phyloP scores from a whole-genome alignment of 208 protist genomes.

The Acanthamoeba healyi region DNA sequence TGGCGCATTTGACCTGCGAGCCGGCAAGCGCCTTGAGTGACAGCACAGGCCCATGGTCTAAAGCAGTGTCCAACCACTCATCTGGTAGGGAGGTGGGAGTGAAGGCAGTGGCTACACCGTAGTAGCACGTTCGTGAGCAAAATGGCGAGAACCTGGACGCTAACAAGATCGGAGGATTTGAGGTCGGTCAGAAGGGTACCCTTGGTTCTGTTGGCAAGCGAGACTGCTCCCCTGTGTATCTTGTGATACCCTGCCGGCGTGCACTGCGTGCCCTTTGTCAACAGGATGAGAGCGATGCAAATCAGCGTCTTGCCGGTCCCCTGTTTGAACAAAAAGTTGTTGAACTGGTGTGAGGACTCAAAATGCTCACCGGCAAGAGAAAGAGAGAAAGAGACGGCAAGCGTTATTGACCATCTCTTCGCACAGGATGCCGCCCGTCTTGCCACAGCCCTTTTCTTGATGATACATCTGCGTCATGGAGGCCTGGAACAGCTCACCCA shows the following conservation, averaged over 20 bases:
- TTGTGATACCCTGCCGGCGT: constrained; percentile 6
- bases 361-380: too few relatives aligned
- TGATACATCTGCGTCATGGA: constrained; percentile 53
- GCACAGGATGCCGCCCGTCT: constrained; percentile 77
- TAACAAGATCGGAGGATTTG: too few relatives aligned
- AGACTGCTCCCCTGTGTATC: neutral
- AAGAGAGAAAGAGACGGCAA: too few relatives aligned
- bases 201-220: neutral
- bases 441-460: neutral
- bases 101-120: too few relatives aligned
- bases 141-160: too few relatives aligned
- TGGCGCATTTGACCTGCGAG: constrained; percentile 57
- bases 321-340: neutral
- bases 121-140: too few relatives aligned
- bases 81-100: too few relatives aligned
- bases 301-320: constrained; percentile 83
- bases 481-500: too few relatives aligned
- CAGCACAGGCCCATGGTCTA: neutral
- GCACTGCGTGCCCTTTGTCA: constrained; percentile 75
- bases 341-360: neutral
- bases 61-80: too few relatives aligned
- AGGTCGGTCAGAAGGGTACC: too few relatives aligned
- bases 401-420: constrained; percentile 67
- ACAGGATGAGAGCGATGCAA: constrained; percentile 79
- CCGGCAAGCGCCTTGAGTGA: constrained; percentile 37